Conservation (phyloP, 108 stramenopile genomes). For the Discostella stelligeroides region DNA sequence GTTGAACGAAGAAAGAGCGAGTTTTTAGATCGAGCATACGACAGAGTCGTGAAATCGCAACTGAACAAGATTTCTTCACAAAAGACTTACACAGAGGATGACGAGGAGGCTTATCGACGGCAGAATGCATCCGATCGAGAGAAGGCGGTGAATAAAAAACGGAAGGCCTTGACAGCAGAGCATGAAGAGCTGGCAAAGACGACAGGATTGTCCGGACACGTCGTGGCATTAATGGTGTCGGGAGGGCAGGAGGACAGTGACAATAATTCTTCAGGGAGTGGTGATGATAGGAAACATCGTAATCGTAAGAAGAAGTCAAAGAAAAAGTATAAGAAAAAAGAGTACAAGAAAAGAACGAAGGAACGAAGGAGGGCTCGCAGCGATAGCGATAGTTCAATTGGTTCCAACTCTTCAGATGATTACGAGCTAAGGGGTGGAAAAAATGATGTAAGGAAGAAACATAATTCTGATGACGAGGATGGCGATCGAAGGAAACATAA, state of each 20-base stretch:
- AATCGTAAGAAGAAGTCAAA: constrained; percentile 42
- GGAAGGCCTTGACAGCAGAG: constrained; percentile 49
- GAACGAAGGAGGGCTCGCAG: constrained; percentile 11
- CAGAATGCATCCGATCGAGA: constrained; percentile 43
- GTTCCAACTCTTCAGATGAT: constrained; percentile 17
- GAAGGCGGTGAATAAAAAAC: constrained; percentile 38
- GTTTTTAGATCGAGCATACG: constrained; percentile 53
- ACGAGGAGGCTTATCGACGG: constrained; percentile 43
- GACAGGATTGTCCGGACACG: constrained; percentile 57
- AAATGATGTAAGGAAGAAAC: background rate
- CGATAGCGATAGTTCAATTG: constrained; percentile 17
- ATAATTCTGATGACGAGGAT: constrained; percentile 2
- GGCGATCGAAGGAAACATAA: background rate
- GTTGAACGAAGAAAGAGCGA: constrained; percentile 42
- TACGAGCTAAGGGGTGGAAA: background rate
- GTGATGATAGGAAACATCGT: constrained; percentile 19
- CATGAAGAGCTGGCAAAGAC: constrained; percentile 49
- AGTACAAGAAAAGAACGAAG: constrained; percentile 32
- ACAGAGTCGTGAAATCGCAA: constrained; percentile 42
- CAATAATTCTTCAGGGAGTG: constrained; percentile 19
- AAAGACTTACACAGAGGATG: constrained; percentile 48
- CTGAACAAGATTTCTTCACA: constrained; percentile 43
- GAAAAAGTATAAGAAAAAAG: constrained; percentile 38
- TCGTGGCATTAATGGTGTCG: constrained; percentile 54
- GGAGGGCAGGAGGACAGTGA: constrained; percentile 11